These are phyloP conservation scores for Pyrus bretschneideri DNA, from an alignment of 306 rosid genomes.

Conservation along the genomic window DNA sequence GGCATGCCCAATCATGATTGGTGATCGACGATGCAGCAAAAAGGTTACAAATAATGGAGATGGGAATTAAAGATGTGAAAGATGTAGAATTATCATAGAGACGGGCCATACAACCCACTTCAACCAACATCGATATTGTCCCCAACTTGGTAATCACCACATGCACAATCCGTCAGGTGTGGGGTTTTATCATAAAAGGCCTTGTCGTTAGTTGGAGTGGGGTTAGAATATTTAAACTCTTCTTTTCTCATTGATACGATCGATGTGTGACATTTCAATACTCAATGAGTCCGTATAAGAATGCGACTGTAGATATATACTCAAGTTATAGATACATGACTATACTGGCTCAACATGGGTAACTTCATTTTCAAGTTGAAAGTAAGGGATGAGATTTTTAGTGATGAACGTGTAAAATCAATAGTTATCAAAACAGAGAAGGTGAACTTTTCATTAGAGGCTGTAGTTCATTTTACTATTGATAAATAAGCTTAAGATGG, in stretches of 20 bases:
- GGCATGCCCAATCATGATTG: slow-evolving; percentile 75
- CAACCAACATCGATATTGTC: too few relatives aligned
- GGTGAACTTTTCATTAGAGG: slow-evolving; percentile 40
- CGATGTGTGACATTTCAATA: too few relatives aligned
- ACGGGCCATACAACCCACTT: too few relatives aligned
- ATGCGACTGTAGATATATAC: slow-evolving; percentile 79
- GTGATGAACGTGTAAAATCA: background rate
- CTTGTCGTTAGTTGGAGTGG: too few relatives aligned
- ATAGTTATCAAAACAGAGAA: slow-evolving; percentile 73
- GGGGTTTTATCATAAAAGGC: too few relatives aligned
- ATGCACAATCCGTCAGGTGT: too few relatives aligned
- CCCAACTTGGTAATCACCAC: too few relatives aligned
- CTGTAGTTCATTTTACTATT: slow-evolving; percentile 40
- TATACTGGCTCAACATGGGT: slow-evolving; percentile 82
- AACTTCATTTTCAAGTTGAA: slow-evolving; percentile 70
- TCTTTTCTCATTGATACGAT: too few relatives aligned
- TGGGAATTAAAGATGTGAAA: slow-evolving; percentile 86
- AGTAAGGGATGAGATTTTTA: slow-evolving; percentile 37
- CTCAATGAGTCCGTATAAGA: slow-evolving; percentile 40
- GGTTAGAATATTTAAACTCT: too few relatives aligned
- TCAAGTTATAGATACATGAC: slow-evolving; percentile 77
- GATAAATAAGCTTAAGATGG: slow-evolving; percentile 50
- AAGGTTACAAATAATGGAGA: slow-evolving; percentile 84
- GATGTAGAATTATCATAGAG: slow-evolving; percentile 23
- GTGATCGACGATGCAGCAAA: slow-evolving; percentile 78